A percentile compares a stretch with the other conserved stretches of the same genome.
phyloP scores from a whole-genome alignment of 371 early-diverging fungal species.

The Rhizopus microsporus region DNA sequence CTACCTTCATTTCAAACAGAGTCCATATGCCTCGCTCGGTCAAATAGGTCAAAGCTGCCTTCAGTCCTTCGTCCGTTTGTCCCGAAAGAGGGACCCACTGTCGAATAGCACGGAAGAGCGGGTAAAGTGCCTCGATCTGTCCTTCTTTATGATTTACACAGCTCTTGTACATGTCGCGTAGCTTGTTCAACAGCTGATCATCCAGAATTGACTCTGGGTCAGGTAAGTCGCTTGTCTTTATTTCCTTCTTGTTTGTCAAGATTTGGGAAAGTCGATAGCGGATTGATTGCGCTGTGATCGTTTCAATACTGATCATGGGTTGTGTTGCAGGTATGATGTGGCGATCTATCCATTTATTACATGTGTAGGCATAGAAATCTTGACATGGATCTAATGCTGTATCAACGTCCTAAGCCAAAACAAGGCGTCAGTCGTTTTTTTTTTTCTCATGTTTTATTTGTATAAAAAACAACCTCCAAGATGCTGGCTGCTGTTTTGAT shows the following conservation, averaged over 20 bases:
- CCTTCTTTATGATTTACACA: conserved; percentile 53
- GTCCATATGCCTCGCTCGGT: conserved; percentile 26
- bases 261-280: conserved; percentile 23
- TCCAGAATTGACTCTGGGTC: conserved; percentile 40
- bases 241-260: conserved; percentile 4
- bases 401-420: conserved; percentile 38
- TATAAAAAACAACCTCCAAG: conserved; percentile 1
- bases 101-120: conserved; percentile 38
- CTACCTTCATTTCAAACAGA: conserved; percentile 37
- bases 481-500: conserved; percentile 51
- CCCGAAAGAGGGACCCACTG: background rate
- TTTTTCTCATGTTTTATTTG: conserved; percentile 22
- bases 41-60: conserved; percentile 17
- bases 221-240: conserved; percentile 19
- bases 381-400: conserved; percentile 51
- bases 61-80: conserved; percentile 13
- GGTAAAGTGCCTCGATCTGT: conserved; percentile 40
- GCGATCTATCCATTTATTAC: conserved; percentile 38
- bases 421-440: background rate
- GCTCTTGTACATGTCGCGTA: conserved; percentile 46
- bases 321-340: conserved; percentile 31
- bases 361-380: conserved; percentile 47
- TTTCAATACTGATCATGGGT: conserved; percentile 24
- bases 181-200: conserved; percentile 43
- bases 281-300: conserved; percentile 15